Conservation (phyloP, 306 rosid genomes). For the Sphenostylis stenocarpa region DNA sequence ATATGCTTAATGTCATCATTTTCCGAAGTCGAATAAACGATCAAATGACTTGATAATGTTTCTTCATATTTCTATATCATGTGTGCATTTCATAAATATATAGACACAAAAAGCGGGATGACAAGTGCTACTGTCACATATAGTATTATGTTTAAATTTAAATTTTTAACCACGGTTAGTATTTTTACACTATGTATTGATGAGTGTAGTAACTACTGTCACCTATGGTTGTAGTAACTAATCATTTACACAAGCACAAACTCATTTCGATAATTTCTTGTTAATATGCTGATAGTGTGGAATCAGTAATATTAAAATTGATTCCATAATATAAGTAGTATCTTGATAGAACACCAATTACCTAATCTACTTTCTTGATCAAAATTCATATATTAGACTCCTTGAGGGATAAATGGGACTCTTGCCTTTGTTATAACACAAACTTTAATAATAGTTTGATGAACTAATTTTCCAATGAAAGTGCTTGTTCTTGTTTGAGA, state of each 20-base stretch:
- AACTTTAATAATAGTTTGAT: neutral
- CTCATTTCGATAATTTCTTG: neutral
- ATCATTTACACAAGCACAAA: neutral
- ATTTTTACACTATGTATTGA: neutral
- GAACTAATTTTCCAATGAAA: neutral
- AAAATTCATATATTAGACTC: neutral
- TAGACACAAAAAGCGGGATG: neutral
- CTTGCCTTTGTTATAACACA: neutral
- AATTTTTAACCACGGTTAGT: neutral
- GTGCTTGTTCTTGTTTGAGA: neutral
- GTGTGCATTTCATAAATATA: conserved; percentile 12
- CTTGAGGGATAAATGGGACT: neutral
- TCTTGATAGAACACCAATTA: neutral
- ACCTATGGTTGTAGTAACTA: neutral
- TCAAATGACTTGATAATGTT: conserved; percentile 19
- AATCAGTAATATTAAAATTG: neutral
- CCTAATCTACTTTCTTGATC: neutral
- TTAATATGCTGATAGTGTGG: neutral
- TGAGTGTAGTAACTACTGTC: neutral
- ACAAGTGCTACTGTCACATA: neutral
- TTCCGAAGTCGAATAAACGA: conserved; percentile 24
- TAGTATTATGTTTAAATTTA: neutral
- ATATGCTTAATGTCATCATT: conserved; percentile 1
- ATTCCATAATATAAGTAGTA: neutral
- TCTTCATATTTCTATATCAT: neutral